A percentile compares a stretch with the other conserved stretches of the same genome.
Conservation (phyloP, 1,139 yeast species). For the Taphrina sp. region DNA sequence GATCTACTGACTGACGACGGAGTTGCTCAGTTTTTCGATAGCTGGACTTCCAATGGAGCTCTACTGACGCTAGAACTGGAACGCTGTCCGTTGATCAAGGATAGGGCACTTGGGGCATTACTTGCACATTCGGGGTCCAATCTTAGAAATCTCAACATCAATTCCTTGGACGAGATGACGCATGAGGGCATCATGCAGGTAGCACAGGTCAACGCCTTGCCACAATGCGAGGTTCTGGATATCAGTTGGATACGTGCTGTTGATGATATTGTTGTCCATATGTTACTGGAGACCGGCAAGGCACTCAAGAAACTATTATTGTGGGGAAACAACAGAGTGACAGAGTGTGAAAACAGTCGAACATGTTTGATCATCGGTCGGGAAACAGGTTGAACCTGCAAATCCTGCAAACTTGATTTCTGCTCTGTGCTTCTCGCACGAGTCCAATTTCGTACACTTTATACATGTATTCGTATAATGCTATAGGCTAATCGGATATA, state of each 20-base stretch:
- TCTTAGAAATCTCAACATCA: constrained; percentile 64
- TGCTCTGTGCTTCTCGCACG: no score
- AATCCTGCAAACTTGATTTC: not conserved
- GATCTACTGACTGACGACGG: constrained; percentile 71
- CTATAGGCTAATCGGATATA: no score
- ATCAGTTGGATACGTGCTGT: constrained; percentile 32
- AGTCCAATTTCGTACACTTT: no score
- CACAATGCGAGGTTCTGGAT: constrained; percentile 24
- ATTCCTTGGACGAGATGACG: constrained; percentile 64
- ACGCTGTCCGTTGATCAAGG: constrained; percentile 65
- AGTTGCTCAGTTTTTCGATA: constrained; percentile 55
- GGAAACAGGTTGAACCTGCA: constrained; percentile 6
- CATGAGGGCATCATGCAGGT: constrained; percentile 52
- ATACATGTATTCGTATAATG: no score
- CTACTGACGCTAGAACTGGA: constrained; percentile 60
- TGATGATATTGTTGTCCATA: constrained; percentile 31
- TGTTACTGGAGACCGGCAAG: constrained; percentile 13
- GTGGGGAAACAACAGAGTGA: constrained; percentile 33
- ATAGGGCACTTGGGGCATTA: constrained; percentile 59
- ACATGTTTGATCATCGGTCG: constrained; percentile 23
- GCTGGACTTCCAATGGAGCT: constrained; percentile 58
- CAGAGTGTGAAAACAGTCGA: constrained; percentile 15
- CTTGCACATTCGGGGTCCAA: constrained; percentile 65
- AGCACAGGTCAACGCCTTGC: constrained; percentile 35
- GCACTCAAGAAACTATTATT: constrained; percentile 29